Evolutionary conservation across 352 stramenopile species (phyloP).

Genomic region (Pythium angustatum): DNA sequence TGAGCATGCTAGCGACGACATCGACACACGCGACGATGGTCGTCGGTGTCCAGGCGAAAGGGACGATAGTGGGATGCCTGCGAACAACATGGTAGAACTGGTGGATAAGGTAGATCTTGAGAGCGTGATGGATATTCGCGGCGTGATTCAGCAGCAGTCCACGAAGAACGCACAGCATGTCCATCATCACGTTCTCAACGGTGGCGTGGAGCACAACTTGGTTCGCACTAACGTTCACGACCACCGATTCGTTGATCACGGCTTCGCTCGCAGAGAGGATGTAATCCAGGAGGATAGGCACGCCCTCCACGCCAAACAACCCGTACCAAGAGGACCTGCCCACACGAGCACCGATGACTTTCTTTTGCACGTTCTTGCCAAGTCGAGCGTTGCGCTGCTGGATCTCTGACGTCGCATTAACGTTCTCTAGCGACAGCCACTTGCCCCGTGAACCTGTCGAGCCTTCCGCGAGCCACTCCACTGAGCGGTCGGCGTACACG

Average conservation of each 20-base stretch:
- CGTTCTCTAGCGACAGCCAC: constrained; percentile 67
- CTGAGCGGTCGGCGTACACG: constrained; percentile 57
- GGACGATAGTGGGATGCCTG: constrained; percentile 40
- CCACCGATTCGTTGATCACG: constrained; percentile 19
- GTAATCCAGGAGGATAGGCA: constrained; percentile 67
- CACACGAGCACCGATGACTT: constrained; percentile 33
- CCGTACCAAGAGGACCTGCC: constrained; percentile 54
- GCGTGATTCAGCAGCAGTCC: constrained; percentile 52
- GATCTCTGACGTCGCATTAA: constrained; percentile 64
- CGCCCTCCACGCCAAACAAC: constrained; percentile 48
- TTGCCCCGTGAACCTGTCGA: constrained; percentile 46
- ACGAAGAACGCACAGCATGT: constrained; percentile 71
- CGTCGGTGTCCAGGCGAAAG: constrained; percentile 56
- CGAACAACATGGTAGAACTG: constrained; percentile 61
- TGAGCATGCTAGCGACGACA: constrained; percentile 54
- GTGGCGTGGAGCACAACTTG: background rate
- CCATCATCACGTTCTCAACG: constrained; percentile 31
- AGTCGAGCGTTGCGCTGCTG: constrained; percentile 71
- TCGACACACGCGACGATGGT: constrained; percentile 73
- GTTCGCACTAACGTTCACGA: background rate
- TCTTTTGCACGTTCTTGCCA: constrained; percentile 57
- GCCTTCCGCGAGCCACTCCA: constrained; percentile 77
- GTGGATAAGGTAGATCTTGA: constrained; percentile 65
- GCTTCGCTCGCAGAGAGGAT: constrained; percentile 36
- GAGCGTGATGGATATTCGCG: constrained; percentile 26